phyloP scores from a whole-genome alignment of 495 filamentous ascomycete species.

The Xylaria palmicola region DNA sequence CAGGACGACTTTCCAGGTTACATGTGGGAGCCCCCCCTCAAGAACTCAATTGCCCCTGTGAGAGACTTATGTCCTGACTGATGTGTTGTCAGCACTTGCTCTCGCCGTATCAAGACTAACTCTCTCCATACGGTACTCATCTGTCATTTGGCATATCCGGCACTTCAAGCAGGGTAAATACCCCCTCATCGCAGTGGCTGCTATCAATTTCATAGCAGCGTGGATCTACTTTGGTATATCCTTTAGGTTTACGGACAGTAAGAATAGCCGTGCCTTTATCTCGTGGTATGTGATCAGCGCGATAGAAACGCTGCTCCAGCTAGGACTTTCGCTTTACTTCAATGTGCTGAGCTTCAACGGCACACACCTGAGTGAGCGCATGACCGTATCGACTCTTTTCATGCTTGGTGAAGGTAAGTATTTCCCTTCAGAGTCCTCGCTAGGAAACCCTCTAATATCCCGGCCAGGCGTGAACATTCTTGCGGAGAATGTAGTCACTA shows the following conservation, averaged over 20 bases:
- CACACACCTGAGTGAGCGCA: slow-evolving; percentile 62
- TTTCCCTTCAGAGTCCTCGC: neutral
- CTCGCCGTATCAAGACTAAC: slow-evolving; percentile 55
- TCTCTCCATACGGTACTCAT: slow-evolving; percentile 56
- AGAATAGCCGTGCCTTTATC: slow-evolving; percentile 17
- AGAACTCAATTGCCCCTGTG: neutral
- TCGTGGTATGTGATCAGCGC: slow-evolving; percentile 57
- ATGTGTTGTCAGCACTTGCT: slow-evolving; percentile 43
- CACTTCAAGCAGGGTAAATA: slow-evolving; percentile 32
- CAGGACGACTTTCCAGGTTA: slow-evolving; percentile 47
- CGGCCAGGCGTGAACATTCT: slow-evolving; percentile 31
- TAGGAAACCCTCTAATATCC: neutral
- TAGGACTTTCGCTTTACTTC: slow-evolving; percentile 51
- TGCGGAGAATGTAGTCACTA: slow-evolving; percentile 25
- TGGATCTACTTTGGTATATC: slow-evolving; percentile 50
- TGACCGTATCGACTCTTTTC: slow-evolving; percentile 66
- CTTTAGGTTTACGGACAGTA: slow-evolving; percentile 31
- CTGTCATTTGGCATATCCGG: slow-evolving; percentile 46
- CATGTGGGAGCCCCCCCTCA: slow-evolving; percentile 30
- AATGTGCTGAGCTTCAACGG: slow-evolving; percentile 59
- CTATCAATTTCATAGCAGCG: slow-evolving; percentile 41
- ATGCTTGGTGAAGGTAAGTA: slow-evolving; percentile 61
- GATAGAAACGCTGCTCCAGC: slow-evolving; percentile 52
- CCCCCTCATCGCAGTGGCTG: slow-evolving; percentile 40
- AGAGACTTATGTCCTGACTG: neutral